These are phyloP conservation scores for Podospora appendiculata DNA, from an alignment of 495 filamentous ascomycete genomes.

Conservation along the genomic window DNA sequence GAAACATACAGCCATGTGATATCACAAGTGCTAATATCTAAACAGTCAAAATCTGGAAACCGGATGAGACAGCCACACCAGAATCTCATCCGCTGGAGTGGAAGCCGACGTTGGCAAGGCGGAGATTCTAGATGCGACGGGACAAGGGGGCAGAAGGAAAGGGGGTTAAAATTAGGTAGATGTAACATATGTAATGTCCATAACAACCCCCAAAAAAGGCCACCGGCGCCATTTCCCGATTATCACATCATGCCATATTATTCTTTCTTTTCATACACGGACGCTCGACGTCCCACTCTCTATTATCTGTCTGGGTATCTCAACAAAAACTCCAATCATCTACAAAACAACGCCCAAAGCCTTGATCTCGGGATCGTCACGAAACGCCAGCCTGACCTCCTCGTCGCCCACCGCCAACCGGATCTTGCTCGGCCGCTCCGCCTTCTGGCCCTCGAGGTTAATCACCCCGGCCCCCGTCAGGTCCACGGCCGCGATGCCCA, in stretches of 20 bases:
- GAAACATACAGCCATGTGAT: not conserved
- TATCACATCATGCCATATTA: not conserved
- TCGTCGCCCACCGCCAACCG: slow-evolving; percentile 80
- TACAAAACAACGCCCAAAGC: slow-evolving; percentile 50
- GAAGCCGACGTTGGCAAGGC: slow-evolving; percentile 69
- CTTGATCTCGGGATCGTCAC: slow-evolving; percentile 80
- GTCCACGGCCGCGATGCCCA: slow-evolving; percentile 68
- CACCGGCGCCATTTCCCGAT: too few species aligned
- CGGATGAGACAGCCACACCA: slow-evolving; percentile 79
- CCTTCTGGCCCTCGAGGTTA: slow-evolving; percentile 66
- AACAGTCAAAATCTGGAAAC: slow-evolving; percentile 89
- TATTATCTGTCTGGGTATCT: not conserved
- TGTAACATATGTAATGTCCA: too few species aligned
- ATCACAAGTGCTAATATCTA: slow-evolving; percentile 13
- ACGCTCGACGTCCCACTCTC: not conserved
- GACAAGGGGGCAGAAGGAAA: not conserved
- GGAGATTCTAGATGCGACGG: slow-evolving; percentile 23
- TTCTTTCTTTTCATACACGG: not conserved
- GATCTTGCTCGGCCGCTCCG: slow-evolving; percentile 80
- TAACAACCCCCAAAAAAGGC: too few species aligned
- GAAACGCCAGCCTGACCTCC: slow-evolving; percentile 79
- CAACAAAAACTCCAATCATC: not conserved
- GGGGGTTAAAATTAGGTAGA: too few species aligned
- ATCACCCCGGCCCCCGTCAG: slow-evolving; percentile 83
- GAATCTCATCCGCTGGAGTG: slow-evolving; percentile 90